phyloP scores from a whole-genome alignment of 352 stramenopile species.

The Phytophthora constricta region DNA sequence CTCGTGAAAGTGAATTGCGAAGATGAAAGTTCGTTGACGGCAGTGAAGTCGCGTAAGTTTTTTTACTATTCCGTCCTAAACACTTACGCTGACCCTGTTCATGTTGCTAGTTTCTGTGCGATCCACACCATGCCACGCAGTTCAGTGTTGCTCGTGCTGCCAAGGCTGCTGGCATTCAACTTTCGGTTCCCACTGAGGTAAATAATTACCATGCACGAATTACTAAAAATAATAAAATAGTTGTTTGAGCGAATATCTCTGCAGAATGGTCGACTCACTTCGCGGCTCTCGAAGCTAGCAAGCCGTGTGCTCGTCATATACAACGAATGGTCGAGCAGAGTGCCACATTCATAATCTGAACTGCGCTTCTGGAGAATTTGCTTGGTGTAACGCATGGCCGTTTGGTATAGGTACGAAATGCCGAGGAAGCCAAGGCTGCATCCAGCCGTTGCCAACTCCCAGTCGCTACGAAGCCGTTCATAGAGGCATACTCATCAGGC shows the following conservation, averaged over 20 bases:
- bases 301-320: not conserved
- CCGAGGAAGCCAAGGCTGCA: constrained; percentile 73
- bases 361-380: constrained; percentile 29
- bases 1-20: too few species aligned
- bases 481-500: constrained; percentile 71
- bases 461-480: constrained; percentile 72
- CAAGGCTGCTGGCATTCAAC: too few species aligned
- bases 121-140: too few species aligned
- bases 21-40: too few species aligned
- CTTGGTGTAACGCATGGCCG: constrained; percentile 46
- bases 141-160: too few species aligned
- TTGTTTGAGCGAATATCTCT: constrained; percentile 15
- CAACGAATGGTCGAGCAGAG: not conserved
- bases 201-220: not conserved
- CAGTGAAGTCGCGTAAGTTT: too few species aligned
- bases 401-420: constrained; percentile 64
- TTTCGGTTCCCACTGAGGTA: too few species aligned
- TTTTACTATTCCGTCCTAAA: too few species aligned
- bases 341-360: not conserved
- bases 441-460: constrained; percentile 74
- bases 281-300: not conserved
- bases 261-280: constrained; percentile 4
- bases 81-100: too few species aligned
- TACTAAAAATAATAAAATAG: constrained; percentile 40
- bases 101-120: too few species aligned